Evolutionary conservation across 495 filamentous ascomycete species (phyloP).

Genomic region (Tuber brumale): DNA sequence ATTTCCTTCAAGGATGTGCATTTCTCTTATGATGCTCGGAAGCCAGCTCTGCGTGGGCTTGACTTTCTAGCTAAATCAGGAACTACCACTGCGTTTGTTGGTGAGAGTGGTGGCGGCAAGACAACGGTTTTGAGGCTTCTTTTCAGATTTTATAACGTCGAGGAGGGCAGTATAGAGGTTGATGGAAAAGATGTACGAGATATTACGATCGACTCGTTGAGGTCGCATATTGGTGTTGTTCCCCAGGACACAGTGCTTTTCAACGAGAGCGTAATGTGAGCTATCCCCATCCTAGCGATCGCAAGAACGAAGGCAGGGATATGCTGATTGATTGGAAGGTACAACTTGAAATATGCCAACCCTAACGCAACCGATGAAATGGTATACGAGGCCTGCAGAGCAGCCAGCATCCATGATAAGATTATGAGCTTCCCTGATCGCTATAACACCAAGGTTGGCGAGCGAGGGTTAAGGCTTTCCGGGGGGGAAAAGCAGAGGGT

Average conservation of each 20-base stretch:
- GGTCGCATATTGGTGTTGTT: slow-evolving; percentile 85
- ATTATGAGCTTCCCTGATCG: slow-evolving; percentile 89
- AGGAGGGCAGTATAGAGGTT: slow-evolving; percentile 68
- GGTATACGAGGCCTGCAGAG: slow-evolving; percentile 79
- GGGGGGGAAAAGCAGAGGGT: slow-evolving; percentile 89
- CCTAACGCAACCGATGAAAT: slow-evolving; percentile 77
- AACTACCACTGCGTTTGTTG: slow-evolving; percentile 90
- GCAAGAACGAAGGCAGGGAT: not conserved
- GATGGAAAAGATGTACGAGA: slow-evolving; percentile 79
- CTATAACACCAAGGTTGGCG: slow-evolving; percentile 87
- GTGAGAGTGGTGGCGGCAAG: slow-evolving; percentile 93
- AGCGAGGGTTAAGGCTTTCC: slow-evolving; percentile 84
- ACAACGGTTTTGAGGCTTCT: slow-evolving; percentile 94
- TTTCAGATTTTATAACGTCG: slow-evolving; percentile 87
- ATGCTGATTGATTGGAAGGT: slow-evolving; percentile 36
- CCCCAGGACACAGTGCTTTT: slow-evolving; percentile 95
- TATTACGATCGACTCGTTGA: slow-evolving; percentile 87
- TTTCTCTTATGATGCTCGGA: slow-evolving; percentile 83
- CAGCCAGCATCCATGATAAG: slow-evolving; percentile 92
- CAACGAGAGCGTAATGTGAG: slow-evolving; percentile 82
- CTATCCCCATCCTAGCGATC: not conserved
- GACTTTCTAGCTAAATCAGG: slow-evolving; percentile 77
- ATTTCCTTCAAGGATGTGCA: slow-evolving; percentile 80
- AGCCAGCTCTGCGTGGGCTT: slow-evolving; percentile 75
- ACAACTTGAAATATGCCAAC: slow-evolving; percentile 93